A percentile compares a stretch with the other conserved stretches of the same genome.
phyloP scores from a whole-genome alignment of 192 early-diverging fungal genomes.

The Coemansia sp. region DNA sequence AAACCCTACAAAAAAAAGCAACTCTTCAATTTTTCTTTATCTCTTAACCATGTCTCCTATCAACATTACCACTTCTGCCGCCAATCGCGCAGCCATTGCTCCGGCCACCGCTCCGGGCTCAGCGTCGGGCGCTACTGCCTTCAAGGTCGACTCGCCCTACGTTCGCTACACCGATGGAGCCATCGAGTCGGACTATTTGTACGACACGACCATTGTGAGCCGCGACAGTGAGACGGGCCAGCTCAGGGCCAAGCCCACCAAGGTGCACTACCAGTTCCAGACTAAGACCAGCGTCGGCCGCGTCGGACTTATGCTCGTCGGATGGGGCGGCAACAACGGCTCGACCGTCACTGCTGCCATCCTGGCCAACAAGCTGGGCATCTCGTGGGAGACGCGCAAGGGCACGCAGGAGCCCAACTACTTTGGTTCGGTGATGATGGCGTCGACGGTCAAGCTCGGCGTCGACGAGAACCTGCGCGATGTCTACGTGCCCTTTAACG shows the following conservation, averaged over 20 bases:
- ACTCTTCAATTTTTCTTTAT: constrained; percentile 28
- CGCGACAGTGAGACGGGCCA: constrained; percentile 65
- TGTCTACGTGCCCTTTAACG: constrained; percentile 89
- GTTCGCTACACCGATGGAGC: constrained; percentile 80
- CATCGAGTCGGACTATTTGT: constrained; percentile 86
- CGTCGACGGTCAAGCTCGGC: constrained; percentile 96
- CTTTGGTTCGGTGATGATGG: constrained; percentile 95
- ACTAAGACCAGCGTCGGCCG: constrained; percentile 71
- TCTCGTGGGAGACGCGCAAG: constrained; percentile 92
- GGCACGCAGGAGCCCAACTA: constrained; percentile 94
- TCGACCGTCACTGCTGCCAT: constrained; percentile 96
- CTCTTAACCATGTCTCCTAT: constrained; percentile 39
- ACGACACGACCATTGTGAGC: constrained; percentile 84
- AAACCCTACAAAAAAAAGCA: constrained; percentile 14
- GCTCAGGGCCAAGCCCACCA: constrained; percentile 79
- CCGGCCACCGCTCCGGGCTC: constrained; percentile 22
- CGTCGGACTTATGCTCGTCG: constrained; percentile 95
- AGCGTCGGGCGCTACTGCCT: constrained; percentile 58
- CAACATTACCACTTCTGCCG: constrained; percentile 30
- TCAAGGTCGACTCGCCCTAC: constrained; percentile 88
- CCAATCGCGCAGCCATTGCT: constrained; percentile 33
- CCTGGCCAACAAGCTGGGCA: constrained; percentile 86
- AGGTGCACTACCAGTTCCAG: constrained; percentile 89
- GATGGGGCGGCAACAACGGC: constrained; percentile 99
- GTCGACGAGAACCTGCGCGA: constrained; percentile 81